These are phyloP conservation scores for Puccinia horiana DNA, from an alignment of 1,284 basidiomycete genomes.

Conservation along the genomic window DNA sequence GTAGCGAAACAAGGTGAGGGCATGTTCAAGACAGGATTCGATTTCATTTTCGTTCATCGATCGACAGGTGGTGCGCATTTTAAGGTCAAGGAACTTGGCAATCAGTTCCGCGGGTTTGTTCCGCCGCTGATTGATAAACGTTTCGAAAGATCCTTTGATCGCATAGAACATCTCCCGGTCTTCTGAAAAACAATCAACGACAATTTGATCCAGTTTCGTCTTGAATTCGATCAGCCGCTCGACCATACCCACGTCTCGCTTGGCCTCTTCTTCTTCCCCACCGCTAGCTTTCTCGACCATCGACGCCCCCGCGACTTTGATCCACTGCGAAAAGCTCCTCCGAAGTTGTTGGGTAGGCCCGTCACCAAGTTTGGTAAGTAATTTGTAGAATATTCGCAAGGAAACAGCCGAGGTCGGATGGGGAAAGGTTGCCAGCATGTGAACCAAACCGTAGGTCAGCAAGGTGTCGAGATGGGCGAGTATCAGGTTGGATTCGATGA, in stretches of 20 bases:
- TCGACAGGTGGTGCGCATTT: slow-evolving; percentile 82
- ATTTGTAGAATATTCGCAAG: background rate
- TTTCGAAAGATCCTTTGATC: slow-evolving; percentile 71
- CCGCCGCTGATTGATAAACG: slow-evolving; percentile 75
- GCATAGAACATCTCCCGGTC: slow-evolving; percentile 59
- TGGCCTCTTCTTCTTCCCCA: background rate
- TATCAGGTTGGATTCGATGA: slow-evolving; percentile 24
- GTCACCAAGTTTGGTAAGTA: slow-evolving; percentile 5
- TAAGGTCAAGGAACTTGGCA: slow-evolving; percentile 82
- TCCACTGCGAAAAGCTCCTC: background rate
- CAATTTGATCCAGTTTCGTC: slow-evolving; percentile 11
- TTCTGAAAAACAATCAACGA: slow-evolving; percentile 27
- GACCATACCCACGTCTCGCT: slow-evolving; percentile 32
- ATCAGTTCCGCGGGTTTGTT: slow-evolving; percentile 93
- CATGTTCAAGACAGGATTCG: slow-evolving; percentile 71
- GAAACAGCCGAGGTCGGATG: slow-evolving; percentile 6
- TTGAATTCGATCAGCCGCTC: slow-evolving; percentile 25
- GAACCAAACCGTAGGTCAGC: background rate
- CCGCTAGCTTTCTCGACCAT: slow-evolving; percentile 6
- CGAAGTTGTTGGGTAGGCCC: background rate
- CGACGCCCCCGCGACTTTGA: slow-evolving; percentile 1
- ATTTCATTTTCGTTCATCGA: slow-evolving; percentile 71
- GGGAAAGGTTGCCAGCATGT: slow-evolving; percentile 19
- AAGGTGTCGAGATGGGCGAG: slow-evolving; percentile 19
- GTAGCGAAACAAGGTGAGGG: slow-evolving; percentile 79